These are phyloP conservation scores for Balamuthia mandrillaris DNA, from an alignment of 208 protist species.

Conservation along the genomic window DNA sequence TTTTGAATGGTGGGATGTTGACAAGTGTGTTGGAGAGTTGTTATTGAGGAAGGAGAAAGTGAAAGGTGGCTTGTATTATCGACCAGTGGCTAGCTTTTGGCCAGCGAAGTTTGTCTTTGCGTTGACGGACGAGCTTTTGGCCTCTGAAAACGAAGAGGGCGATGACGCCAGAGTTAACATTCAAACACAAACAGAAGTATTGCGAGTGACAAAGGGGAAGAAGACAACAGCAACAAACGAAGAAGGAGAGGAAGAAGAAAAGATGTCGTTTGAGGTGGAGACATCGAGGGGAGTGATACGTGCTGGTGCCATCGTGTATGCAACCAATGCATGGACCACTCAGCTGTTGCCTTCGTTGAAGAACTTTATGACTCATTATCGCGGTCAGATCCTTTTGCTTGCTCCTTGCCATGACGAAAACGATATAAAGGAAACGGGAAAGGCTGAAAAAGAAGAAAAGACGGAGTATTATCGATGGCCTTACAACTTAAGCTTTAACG, in stretches of 20 bases:
- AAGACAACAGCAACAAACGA: neutral
- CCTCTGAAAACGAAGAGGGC: too few species aligned
- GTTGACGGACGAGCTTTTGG: neutral
- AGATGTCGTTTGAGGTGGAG: neutral
- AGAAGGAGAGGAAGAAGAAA: neutral
- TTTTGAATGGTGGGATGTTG: too few species aligned
- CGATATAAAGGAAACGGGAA: neutral
- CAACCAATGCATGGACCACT: slow-evolving; percentile 11
- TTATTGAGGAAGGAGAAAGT: too few species aligned
- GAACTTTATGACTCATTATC: neutral
- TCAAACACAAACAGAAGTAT: neutral
- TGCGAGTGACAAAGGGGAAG: neutral
- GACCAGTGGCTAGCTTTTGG: neutral
- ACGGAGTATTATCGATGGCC: neutral
- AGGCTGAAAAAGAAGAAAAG: neutral
- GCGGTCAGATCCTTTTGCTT: neutral
- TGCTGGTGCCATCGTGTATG: neutral
- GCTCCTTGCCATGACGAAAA: neutral
- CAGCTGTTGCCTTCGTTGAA: neutral
- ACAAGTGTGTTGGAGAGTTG: too few species aligned
- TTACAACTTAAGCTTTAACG: neutral
- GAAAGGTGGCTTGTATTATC: neutral
- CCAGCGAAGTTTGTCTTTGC: slow-evolving; percentile 22
- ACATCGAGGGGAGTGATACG: neutral
- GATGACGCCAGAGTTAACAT: too few species aligned